Evolutionary conservation across 2,329 filamentous ascomycete species (phyloP).

Genomic region (Incumbomyces lentus): DNA sequence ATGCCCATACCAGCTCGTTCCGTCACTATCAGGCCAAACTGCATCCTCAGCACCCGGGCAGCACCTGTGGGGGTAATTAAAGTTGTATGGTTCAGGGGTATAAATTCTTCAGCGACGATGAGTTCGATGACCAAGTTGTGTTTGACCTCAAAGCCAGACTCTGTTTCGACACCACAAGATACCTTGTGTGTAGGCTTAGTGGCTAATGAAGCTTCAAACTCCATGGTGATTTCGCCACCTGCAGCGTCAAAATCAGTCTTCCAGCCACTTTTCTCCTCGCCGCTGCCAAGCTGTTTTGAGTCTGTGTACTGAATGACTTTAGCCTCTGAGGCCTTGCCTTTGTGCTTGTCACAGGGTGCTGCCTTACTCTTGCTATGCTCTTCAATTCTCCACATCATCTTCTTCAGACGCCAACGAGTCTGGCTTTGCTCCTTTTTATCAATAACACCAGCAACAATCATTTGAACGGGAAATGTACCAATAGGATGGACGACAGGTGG

Average conservation of each 20-base stretch:
- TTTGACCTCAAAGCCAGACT: conserved; percentile 64
- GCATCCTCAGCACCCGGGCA: conserved; percentile 82
- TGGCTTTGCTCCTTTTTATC: conserved; percentile 58
- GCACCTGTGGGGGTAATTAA: conserved; percentile 78
- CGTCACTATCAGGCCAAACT: conserved; percentile 74
- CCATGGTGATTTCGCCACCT: conserved; percentile 67
- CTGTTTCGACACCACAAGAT: conserved; percentile 66
- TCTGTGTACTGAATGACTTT: conserved; percentile 68
- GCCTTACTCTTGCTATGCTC: conserved; percentile 73
- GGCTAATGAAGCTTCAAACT: conserved; percentile 56
- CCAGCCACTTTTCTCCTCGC: conserved; percentile 79
- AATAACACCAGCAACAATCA: conserved; percentile 79
- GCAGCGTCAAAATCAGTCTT: conserved; percentile 64
- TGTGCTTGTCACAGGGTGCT: conserved; percentile 68
- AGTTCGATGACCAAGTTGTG: conserved; percentile 87
- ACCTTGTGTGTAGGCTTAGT: conserved; percentile 50
- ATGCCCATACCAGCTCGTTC: conserved; percentile 79
- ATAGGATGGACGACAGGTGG: conserved; percentile 78
- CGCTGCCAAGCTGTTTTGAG: conserved; percentile 65
- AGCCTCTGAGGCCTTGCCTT: conserved; percentile 51
- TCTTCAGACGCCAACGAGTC: conserved; percentile 80
- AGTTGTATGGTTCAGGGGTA: conserved; percentile 56
- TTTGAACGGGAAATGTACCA: conserved; percentile 65
- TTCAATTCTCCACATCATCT: conserved; percentile 86
- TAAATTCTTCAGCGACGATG: conserved; percentile 86